Evolutionary conservation across 352 stramenopile genomes (phyloP).

Genomic region (Phytophthora quininea): DNA sequence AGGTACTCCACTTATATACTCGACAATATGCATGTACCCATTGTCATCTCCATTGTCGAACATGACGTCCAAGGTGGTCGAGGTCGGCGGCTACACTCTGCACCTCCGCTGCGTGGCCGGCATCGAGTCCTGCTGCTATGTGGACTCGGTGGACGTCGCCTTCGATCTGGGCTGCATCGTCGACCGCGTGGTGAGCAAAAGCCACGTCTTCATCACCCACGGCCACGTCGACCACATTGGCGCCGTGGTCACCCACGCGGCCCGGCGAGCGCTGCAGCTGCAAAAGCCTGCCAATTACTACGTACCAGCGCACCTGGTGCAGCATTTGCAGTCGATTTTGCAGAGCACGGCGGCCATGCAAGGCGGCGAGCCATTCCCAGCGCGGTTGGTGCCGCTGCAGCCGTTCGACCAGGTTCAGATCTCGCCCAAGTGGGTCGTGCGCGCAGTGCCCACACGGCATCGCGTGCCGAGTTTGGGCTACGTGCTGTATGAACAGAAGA

Average conservation of each 20-base stretch:
- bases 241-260: conserved; percentile 65
- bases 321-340: conserved; percentile 61
- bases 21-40: background rate
- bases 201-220: conserved; percentile 88
- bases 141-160: conserved; percentile 72
- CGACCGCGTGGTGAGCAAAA: conserved; percentile 54
- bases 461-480: conserved; percentile 81
- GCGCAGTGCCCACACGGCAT: conserved; percentile 70
- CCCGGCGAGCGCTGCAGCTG: conserved; percentile 53
- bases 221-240: conserved; percentile 87
- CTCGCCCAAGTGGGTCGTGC: conserved; percentile 61
- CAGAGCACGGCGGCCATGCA: conserved; percentile 65
- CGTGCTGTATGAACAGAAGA: conserved; percentile 69
- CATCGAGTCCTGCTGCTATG: conserved; percentile 78
- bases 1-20: no score
- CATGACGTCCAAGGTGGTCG: conserved; percentile 32
- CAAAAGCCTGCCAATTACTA: conserved; percentile 77
- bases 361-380: conserved; percentile 52
- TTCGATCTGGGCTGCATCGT: conserved; percentile 79
- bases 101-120: conserved; percentile 70
- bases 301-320: conserved; percentile 55
- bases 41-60: conserved; percentile 1
- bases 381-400: conserved; percentile 53
- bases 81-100: conserved; percentile 56
- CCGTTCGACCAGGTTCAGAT: conserved; percentile 64